Evolutionary conservation across 148 eudicot species (phyloP), one percentile per base, ranked within the genome.

Genomic region (Cornus florida): DNA sequence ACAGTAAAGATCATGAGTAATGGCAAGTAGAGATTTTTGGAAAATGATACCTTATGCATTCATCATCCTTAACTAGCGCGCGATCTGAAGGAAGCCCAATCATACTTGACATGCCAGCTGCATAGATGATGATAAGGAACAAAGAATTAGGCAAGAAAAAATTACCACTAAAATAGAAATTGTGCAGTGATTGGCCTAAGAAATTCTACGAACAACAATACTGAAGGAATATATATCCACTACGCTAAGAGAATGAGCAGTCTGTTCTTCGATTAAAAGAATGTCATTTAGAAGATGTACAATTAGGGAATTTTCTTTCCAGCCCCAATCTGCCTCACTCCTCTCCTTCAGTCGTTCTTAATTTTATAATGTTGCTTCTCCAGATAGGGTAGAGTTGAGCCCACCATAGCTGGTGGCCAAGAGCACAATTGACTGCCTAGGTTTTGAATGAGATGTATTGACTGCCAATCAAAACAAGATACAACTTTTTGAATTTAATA

Each of bases 11-110:
- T 10, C 59, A 75, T 22, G 16, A 67, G 71, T 20, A 67, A 67
- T 67, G 19, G 41, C 43, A 67, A 39, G 43, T 66, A 16, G 43
- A 43, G 14, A 66, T 65, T 65, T 22, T 35, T 39, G 77, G 62
- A 60, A 33, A 75, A 66, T 60, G 76, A 75, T 75, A 96, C 99
- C 99, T 89, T 79, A 82, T 73, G 86, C 99, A 96, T 84, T 93
- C 99, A 50, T 90, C 95, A 82, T 96, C 99, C 69, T 92, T 93
- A 39, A 86, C 90, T 20, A 96, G 93, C 39, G 98, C 93, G 50
- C 90, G 97, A 84, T 96, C 99, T 70, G 98, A 87, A 75, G 99
- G 97, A 75, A 96, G 98, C 79, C 99, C 99, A 67, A 94, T 73
- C 99, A 96, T 96, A 82, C 89, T 82, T 31, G 97, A 79, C 94